Base-by-base conservation (phyloP, 2,329 filamentous ascomycete species). In the Neonectria neomacrospora region DNA sequence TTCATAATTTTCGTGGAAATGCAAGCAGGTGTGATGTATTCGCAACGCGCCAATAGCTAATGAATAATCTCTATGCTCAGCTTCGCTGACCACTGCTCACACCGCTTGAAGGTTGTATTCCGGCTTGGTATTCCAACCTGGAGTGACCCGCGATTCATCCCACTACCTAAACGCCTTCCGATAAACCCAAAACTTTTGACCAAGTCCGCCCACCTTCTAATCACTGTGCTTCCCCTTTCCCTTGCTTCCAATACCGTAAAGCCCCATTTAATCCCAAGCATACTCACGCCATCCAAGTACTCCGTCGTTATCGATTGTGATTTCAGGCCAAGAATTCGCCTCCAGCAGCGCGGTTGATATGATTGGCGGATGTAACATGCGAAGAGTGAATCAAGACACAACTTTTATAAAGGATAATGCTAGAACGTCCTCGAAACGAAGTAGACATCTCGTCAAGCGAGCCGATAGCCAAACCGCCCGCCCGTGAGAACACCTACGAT, bases 21-120 rank as follows among this genome's bases (percentile, higher is more conserved):
- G 18, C 42, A 20, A 42, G 55, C 42, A 69, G 56, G 34, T 18
- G 37, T 52, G 50, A 30, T 54, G 14, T 53, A 64, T 70, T 66
- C 18, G 52, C 37, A 58, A 56, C 47, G 23, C 42, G 54, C 50
- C 54, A 54, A 14, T 39, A 16, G 48, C 28, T 30, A 51, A 55
- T 41, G 26, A 51, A 55, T 41, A 20, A 44, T 54, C 23, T 52
- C 8, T 53, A 20, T 23, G 34, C 9, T 45, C 20, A 20, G 44
- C 51, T 42, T 37, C 55, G 26, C 48, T 65, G 18, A 16, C 26
- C 30, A 52, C 23, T 41, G 30, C 44, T 58, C 61, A 54, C 54
- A 30, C 23, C 34, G 63, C 12, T 28, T 20, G 53, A 20, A 22
- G 39, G 16, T 56, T 16, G 5, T 37, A 14, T 8, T 51, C 14